Conservation (phyloP, 495 filamentous ascomycete species). For the Annulohypoxylon stygium region DNA sequence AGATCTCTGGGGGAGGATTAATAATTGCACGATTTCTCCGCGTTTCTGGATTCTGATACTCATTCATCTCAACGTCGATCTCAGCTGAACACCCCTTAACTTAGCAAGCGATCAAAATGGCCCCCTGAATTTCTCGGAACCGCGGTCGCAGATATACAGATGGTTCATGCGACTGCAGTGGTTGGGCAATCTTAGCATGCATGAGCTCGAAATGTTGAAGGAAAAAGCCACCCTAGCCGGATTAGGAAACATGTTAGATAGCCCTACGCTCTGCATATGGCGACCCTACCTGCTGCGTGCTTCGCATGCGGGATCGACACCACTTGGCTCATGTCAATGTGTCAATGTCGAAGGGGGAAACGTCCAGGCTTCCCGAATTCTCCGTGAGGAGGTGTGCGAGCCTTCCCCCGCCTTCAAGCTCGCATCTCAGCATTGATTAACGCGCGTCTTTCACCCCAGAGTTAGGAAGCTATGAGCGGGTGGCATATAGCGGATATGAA, state of each 20-base stretch:
- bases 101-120: constrained; percentile 21
- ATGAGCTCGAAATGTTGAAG: constrained; percentile 28
- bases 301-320: constrained; percentile 44
- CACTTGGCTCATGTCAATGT: constrained; percentile 24
- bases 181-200: constrained; percentile 21
- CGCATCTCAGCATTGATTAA: constrained; percentile 34
- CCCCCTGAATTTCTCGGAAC: constrained; percentile 22
- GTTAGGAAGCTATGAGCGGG: constrained; percentile 9
- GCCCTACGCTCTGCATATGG: constrained; percentile 46
- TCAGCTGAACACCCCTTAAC: constrained; percentile 23
- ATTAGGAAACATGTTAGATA: constrained; percentile 41
- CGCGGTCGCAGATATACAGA: constrained; percentile 36
- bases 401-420: constrained; percentile 25
- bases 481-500: constrained; percentile 3
- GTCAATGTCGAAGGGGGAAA: background rate
- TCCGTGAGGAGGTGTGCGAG: constrained; percentile 32
- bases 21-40: constrained; percentile 13
- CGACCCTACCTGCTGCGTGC: constrained; percentile 39
- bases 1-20: constrained; percentile 12
- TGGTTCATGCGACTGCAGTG: constrained; percentile 26
- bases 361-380: constrained; percentile 34
- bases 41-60: constrained; percentile 28
- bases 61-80: constrained; percentile 27
- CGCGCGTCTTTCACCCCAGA: constrained; percentile 37
- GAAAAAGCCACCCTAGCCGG: constrained; percentile 24